phyloP scores from a whole-genome alignment of 106 monocot species.

The Dactylorhiza incarnata region DNA sequence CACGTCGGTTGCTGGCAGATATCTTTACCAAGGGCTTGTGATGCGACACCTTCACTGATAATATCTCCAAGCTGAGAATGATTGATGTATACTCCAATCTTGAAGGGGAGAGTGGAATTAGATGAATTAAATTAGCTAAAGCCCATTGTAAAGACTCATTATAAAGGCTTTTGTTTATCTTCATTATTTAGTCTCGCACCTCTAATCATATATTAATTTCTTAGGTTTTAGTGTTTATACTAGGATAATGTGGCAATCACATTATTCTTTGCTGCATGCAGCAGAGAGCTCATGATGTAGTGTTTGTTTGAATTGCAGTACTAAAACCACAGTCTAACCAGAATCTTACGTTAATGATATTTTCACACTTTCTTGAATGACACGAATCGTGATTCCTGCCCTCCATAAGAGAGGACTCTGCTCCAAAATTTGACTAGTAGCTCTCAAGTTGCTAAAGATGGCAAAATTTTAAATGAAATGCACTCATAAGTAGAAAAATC shows the following conservation, averaged over 20 bases:
- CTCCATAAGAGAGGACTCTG: not conserved
- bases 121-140: no score
- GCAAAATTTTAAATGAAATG: not conserved
- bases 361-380: not conserved
- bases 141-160: no score
- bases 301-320: not conserved
- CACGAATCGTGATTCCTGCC: not conserved
- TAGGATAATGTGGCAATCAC: not conserved
- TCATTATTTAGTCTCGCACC: no score
- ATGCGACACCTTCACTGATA: no score
- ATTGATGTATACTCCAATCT: no score
- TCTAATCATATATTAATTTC: not conserved
- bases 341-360: not conserved
- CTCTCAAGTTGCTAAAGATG: not conserved
- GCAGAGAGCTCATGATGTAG: not conserved
- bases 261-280: not conserved
- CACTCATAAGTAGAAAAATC: not conserved
- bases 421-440: not conserved
- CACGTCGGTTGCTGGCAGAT: no score
- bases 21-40: no score
- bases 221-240: not conserved
- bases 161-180: no score
- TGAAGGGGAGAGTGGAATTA: no score
- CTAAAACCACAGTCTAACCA: not conserved
- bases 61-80: no score